Conservation (phyloP, 768 basidiomycete species). For the Auricularia auricula-judae region DNA sequence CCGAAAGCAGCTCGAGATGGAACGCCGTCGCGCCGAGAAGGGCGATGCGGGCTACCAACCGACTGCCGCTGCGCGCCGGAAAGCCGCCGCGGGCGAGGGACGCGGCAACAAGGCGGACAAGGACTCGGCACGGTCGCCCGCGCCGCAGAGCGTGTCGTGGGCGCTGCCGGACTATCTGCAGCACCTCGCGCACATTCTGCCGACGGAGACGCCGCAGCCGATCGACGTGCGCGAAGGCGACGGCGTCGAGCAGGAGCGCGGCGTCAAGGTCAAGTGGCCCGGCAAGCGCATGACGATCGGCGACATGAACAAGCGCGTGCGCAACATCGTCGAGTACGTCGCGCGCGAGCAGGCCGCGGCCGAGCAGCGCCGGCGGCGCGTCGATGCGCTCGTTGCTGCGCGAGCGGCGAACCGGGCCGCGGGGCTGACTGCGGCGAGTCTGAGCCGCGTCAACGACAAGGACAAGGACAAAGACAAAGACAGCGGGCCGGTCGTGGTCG, state of each 20-base stretch:
- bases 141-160: conserved; percentile 42
- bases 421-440: background rate
- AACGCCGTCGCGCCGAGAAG: conserved; percentile 16
- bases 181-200: conserved; percentile 76
- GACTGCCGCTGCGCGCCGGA: conserved; percentile 17
- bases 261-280: conserved; percentile 88
- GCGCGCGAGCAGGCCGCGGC: conserved; percentile 74
- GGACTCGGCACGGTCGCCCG: background rate
- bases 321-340: conserved; percentile 89
- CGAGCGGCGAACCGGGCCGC: background rate
- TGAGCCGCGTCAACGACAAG: background rate
- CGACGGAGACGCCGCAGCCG: conserved; percentile 61
- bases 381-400: conserved; percentile 44
- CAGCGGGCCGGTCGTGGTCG: background rate
- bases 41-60: conserved; percentile 21
- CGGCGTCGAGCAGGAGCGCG: conserved; percentile 40
- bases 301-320: conserved; percentile 93
- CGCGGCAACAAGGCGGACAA: background rate
- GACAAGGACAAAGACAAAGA: conserved; percentile 7
- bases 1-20: conserved; percentile 13
- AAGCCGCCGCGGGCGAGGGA: conserved; percentile 12
- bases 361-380: conserved; percentile 55
- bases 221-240: conserved; percentile 53
- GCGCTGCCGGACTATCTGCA: conserved; percentile 86
- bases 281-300: conserved; percentile 90